Conservation (phyloP, 768 basidiomycete species). For the Boletus bicolor region DNA sequence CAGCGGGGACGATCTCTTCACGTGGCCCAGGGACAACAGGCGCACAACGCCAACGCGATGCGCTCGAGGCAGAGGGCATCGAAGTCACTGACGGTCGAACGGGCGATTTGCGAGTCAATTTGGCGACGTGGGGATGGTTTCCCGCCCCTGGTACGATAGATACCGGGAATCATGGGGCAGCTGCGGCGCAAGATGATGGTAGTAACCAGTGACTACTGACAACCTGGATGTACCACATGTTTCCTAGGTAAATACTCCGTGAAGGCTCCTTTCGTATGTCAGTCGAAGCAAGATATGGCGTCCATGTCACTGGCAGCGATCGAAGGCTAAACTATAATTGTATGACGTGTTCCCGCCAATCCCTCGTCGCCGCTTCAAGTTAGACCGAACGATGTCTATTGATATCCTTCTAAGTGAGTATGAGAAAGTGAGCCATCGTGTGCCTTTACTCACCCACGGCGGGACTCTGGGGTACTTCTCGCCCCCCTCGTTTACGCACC, state of each 20-base stretch:
- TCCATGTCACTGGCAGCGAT: not conserved
- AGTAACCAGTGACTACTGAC: not conserved
- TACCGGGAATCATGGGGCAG: slow-evolving; percentile 5
- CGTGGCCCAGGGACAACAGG: slow-evolving; percentile 81
- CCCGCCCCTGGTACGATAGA: slow-evolving; percentile 37
- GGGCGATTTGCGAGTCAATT: slow-evolving; percentile 58
- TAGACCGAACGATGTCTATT: not conserved
- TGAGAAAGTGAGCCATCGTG: not conserved
- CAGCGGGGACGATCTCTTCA: slow-evolving; percentile 73
- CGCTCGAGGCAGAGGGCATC: slow-evolving; percentile 78
- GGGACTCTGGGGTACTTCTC: not conserved
- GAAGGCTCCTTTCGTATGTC: not conserved
- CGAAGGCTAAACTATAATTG: not conserved
- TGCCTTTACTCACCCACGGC: not conserved
- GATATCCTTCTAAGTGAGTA: not conserved
- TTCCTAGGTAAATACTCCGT: not conserved
- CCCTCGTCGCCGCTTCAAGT: not conserved
- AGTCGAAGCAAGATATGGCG: not conserved
- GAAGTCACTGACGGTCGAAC: slow-evolving; percentile 58
- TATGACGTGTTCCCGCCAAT: not conserved
- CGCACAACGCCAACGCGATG: slow-evolving; percentile 71
- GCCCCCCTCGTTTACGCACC: not conserved
- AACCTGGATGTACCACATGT: not conserved
- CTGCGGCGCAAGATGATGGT: not conserved
- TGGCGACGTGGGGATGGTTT: slow-evolving; percentile 66